Evolutionary conservation across 495 filamentous ascomycete genomes (phyloP).

Genomic region (Neurospora tetraspora): DNA sequence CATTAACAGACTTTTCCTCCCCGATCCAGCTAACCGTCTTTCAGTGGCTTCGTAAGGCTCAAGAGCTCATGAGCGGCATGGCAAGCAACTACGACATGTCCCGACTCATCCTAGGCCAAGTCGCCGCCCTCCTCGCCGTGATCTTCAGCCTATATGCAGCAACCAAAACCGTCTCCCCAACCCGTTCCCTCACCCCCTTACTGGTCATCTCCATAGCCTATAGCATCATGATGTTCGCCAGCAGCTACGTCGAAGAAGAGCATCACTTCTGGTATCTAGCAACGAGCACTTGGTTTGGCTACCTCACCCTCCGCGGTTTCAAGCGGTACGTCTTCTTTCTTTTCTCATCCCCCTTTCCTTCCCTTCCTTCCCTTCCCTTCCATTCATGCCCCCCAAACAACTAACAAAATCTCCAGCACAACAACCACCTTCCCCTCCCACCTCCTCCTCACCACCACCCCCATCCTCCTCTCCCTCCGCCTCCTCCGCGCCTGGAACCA

Average conservation of each 20-base stretch:
- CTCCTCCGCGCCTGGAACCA: slow-evolving; percentile 81
- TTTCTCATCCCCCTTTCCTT: too few species aligned
- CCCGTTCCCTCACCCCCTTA: not conserved
- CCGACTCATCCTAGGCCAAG: slow-evolving; percentile 26
- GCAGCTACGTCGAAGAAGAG: slow-evolving; percentile 95
- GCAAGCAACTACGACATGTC: slow-evolving; percentile 82
- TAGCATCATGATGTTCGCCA: slow-evolving; percentile 89
- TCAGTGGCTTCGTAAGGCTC: slow-evolving; percentile 58
- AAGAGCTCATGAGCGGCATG: slow-evolving; percentile 69
- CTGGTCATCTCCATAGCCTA: slow-evolving; percentile 45
- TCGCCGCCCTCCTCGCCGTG: slow-evolving; percentile 14
- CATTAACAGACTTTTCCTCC: not conserved
- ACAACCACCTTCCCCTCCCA: not conserved
- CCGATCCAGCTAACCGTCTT: slow-evolving; percentile 12
- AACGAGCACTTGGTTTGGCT: slow-evolving; percentile 64
- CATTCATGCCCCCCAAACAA: not conserved
- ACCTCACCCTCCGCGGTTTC: slow-evolving; percentile 47
- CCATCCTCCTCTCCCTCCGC: slow-evolving; percentile 44
- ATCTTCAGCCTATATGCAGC: slow-evolving; percentile 13
- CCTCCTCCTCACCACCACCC: slow-evolving; percentile 8
- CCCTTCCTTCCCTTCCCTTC: not conserved
- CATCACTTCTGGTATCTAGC: slow-evolving; percentile 98
- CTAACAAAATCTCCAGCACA: not conserved
- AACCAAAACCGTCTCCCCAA: not conserved
- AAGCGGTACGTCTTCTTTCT: slow-evolving; percentile 3